Conservation (phyloP, 139 green algal genomes). For the Zygnema cylindricum region DNA sequence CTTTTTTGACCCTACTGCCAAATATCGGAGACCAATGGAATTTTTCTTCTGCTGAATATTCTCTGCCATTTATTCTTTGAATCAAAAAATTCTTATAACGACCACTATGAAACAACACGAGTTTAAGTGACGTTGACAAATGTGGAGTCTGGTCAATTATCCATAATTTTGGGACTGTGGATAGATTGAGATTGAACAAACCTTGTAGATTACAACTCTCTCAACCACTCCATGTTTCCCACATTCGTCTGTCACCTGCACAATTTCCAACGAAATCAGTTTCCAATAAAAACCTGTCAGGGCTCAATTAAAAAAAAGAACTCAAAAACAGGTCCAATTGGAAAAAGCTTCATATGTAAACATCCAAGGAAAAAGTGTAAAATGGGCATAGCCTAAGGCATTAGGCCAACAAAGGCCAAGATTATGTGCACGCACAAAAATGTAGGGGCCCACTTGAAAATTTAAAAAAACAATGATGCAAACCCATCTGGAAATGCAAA, state of each 20-base stretch:
- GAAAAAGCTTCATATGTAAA: background rate
- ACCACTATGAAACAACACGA: too few relatives aligned
- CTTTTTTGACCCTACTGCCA: too few relatives aligned
- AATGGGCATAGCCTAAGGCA: background rate
- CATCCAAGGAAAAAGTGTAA: background rate
- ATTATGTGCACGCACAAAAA: background rate
- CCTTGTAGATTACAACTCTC: conserved; percentile 53
- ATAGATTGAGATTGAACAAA: background rate
- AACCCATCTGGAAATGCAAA: too few relatives aligned
- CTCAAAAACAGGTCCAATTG: background rate
- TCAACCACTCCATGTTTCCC: conserved; percentile 57
- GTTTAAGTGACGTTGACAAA: too few relatives aligned
- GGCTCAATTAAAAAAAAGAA: background rate
- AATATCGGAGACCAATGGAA: too few relatives aligned
- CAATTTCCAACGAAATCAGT: background rate
- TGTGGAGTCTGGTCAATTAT: too few relatives aligned
- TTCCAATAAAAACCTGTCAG: background rate
- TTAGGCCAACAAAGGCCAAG: background rate
- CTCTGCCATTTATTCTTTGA: too few relatives aligned
- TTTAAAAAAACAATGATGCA: too few relatives aligned
- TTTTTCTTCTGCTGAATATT: too few relatives aligned
- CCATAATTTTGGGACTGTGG: too few relatives aligned
- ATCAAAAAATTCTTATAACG: too few relatives aligned
- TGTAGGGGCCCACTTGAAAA: too few relatives aligned
- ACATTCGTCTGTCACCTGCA: conserved; percentile 59